Evolutionary conservation across 1,284 basidiomycete species (phyloP).

Genomic region (Flammula alnicola): DNA sequence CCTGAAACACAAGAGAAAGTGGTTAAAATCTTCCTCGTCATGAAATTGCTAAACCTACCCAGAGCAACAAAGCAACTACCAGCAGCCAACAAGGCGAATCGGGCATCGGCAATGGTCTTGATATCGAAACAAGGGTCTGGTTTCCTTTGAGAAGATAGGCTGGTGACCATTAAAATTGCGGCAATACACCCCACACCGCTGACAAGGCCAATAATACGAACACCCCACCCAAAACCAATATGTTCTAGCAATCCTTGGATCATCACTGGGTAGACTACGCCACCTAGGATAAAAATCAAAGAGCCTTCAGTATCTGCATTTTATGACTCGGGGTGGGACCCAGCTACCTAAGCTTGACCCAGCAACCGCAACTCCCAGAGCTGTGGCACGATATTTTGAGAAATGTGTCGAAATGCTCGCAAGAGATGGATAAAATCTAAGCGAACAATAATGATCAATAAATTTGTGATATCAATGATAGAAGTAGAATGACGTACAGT

Average conservation of each 20-base stretch:
- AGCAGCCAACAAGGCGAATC: slow-evolving; percentile 47
- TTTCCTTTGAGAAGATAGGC: slow-evolving; percentile 29
- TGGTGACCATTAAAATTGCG: slow-evolving; percentile 47
- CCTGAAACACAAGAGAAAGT: slow-evolving; percentile 36
- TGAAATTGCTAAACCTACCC: too few species aligned
- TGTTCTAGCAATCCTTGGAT: slow-evolving; percentile 57
- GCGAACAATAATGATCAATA: slow-evolving; percentile 13
- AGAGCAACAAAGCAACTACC: slow-evolving; percentile 58
- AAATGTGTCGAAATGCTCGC: slow-evolving; percentile 61
- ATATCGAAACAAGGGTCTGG: slow-evolving; percentile 30
- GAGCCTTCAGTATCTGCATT: slow-evolving; percentile 15
- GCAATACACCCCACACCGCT: slow-evolving; percentile 45
- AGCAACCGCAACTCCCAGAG: slow-evolving; percentile 56
- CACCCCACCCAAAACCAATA: slow-evolving; percentile 67
- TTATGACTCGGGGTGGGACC: slow-evolving; percentile 14
- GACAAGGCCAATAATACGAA: slow-evolving; percentile 52
- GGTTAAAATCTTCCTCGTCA: too few species aligned
- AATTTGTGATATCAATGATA: slow-evolving; percentile 16
- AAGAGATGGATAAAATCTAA: slow-evolving; percentile 61
- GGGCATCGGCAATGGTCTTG: slow-evolving; percentile 45
- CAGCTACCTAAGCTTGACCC: slow-evolving; percentile 53
- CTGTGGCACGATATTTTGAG: slow-evolving; percentile 59
- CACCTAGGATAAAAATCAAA: slow-evolving; percentile 49
- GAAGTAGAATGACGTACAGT: slow-evolving; percentile 47
- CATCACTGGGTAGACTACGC: slow-evolving; percentile 70